Base-by-base conservation (phyloP, 2,329 filamentous ascomycete genomes). In the Gnomoniopsis smithogilvyi region DNA sequence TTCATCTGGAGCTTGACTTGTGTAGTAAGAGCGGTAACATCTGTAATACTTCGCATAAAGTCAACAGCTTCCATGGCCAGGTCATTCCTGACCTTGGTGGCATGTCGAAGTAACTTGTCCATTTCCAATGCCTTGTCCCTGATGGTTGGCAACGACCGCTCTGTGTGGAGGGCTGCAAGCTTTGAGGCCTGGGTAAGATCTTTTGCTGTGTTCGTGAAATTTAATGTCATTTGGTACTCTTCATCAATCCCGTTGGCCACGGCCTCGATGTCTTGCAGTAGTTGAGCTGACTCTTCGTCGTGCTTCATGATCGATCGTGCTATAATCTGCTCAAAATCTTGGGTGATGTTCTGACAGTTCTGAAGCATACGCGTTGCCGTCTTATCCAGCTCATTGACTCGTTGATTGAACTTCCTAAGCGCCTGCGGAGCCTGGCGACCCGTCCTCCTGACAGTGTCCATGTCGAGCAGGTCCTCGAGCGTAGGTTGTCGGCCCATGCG, bases 161-260 rank as follows among this genome's bases (percentile, higher is more conserved):
- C 84, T 0, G 85, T 88, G 65, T 88, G 86, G 21, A 82, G 81
- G 6, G 80, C 81, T 7, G 86, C 86, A 41, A 82, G 84, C 67
- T 85, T 87, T 21, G 86, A 88, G 8, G 81, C 84, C 66, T 86
- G 84, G 1, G 80, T 76, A 17, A 87, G 68, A 63, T 86, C 85
- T 41, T 78, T 77, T 65, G 87, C 77, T 45, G 87, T 87, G 63
- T 85, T 84, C 1, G 85, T 78, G 63, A 92, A 87, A 6, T 83
- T 81, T 48, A 92, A 77, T 12, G 92, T 85, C 64, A 91, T 88
- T 65, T 92, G 88, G 68, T 92, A 91, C 72, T 98, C 95, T 6
- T 88, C 90, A 51, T 88, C 86, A 52, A 99, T 90, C 74, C 97
- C 97, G 67, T 87, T 92, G 54, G 88, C 87, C 57, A 98, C 81